Conservation (phyloP, 2,329 filamentous ascomycete genomes). For the Aspergillus brasiliensis region DNA sequence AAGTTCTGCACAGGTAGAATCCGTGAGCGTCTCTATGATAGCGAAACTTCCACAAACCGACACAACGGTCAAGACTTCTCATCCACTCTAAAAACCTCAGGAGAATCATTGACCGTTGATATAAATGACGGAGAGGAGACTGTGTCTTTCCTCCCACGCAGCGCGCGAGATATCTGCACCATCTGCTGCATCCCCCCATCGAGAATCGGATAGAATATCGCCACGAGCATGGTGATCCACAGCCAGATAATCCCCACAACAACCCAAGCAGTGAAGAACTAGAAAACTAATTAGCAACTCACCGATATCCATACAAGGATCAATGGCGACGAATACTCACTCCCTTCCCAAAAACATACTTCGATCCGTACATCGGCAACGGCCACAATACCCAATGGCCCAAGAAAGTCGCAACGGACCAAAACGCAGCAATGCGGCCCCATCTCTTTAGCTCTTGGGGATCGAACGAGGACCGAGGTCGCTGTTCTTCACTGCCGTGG, state of each 20-base stretch:
- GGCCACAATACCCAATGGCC: slow-evolving; percentile 60
- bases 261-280: slow-evolving; percentile 56
- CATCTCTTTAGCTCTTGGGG: slow-evolving; percentile 47
- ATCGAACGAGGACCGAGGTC: slow-evolving; percentile 26
- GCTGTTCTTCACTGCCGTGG: not conserved
- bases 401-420: slow-evolving; percentile 54
- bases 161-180: slow-evolving; percentile 19
- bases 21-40: too few species aligned
- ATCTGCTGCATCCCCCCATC: slow-evolving; percentile 47
- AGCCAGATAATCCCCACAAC: slow-evolving; percentile 57
- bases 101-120: too few species aligned
- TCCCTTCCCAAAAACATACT: slow-evolving; percentile 52
- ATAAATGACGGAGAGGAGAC: too few species aligned
- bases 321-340: slow-evolving; percentile 22
- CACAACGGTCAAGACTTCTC: too few species aligned
- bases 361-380: slow-evolving; percentile 57
- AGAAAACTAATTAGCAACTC: not conserved
- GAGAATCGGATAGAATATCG: slow-evolving; percentile 53
- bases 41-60: too few species aligned
- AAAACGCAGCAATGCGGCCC: slow-evolving; percentile 49
- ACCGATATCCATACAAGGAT: not conserved
- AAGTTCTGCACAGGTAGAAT: too few species aligned
- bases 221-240: slow-evolving; percentile 54
- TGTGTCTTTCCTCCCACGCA: not conserved
- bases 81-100: too few species aligned